A percentile compares a stretch with the other conserved stretches of the same genome.
These are phyloP conservation scores for Exophiala oligosperma DNA, from an alignment of 2,329 filamentous ascomycete genomes.

Conservation along the genomic window DNA sequence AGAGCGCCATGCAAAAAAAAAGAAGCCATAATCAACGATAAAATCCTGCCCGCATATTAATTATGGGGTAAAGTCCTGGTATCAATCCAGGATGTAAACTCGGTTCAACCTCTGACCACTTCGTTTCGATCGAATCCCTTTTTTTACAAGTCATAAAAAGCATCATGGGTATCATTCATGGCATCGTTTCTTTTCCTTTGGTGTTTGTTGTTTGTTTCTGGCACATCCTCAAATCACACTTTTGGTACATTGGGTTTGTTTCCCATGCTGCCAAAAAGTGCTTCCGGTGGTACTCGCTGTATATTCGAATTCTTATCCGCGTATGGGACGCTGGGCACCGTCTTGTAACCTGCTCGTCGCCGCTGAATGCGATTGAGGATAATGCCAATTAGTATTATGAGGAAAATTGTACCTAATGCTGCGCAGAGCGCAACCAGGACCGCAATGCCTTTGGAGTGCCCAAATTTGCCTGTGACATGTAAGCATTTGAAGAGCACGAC, in stretches of 20 bases:
- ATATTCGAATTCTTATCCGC: slow-evolving; percentile 49
- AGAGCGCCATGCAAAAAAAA: slow-evolving; percentile 10
- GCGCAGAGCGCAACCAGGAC: slow-evolving; percentile 49
- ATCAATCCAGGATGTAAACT: background rate
- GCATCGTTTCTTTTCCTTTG: slow-evolving; percentile 17
- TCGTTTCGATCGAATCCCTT: background rate
- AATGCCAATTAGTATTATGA: slow-evolving; percentile 48
- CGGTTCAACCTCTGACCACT: background rate
- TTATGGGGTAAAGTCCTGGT: background rate
- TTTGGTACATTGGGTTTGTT: slow-evolving; percentile 17
- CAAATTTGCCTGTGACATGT: slow-evolving; percentile 32
- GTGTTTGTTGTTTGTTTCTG: background rate
- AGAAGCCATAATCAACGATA: background rate
- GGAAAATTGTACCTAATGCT: slow-evolving; percentile 49
- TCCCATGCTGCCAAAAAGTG: slow-evolving; percentile 38
- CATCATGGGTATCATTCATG: slow-evolving; percentile 24
- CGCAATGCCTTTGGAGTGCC: slow-evolving; percentile 46
- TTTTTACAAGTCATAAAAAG: background rate
- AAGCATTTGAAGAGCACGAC: background rate
- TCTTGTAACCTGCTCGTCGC: slow-evolving; percentile 47
- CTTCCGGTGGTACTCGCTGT: slow-evolving; percentile 47
- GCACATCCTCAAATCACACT: slow-evolving; percentile 9
- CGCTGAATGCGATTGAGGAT: slow-evolving; percentile 50
- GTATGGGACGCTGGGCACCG: slow-evolving; percentile 44
- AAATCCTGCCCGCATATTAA: background rate